Base-by-base conservation (phyloP, 2,329 filamentous ascomycete species). In the Verticillium nonalfalfae region DNA sequence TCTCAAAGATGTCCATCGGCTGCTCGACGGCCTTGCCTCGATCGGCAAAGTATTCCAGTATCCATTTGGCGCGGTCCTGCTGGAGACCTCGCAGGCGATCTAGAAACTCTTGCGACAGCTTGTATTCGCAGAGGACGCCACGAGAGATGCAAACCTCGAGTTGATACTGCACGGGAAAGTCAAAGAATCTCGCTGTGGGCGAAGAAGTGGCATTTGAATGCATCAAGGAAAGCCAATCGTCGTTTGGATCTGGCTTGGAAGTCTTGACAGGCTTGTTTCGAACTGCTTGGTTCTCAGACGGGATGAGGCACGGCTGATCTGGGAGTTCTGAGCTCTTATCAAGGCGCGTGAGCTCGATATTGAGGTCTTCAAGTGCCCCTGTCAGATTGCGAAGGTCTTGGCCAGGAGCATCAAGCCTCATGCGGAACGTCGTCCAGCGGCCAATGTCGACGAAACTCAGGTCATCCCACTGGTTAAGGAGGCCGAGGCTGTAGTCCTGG, bases 121-220 rank as follows among this genome's bases (percentile, higher is more conserved):
- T 90, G 70, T 91, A 85, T 72, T 97, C 94, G 59, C 88, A 89
- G 13, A 99, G 76, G 31, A 86, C 80, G 0, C 88, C 87, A 34
- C 89, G 85, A 0, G 93, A 96, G n/a, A 98, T 81, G 71, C 94
- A 98, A 0, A 92, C 93, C 72, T 99, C 94, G 0, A 99, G 83
- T 71, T 97, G 93, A 70, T 98, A 99, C 15, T 91, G 85, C 1
- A 97, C 85, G 1, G 86, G 76, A 64, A 93, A 97, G 0, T 85
- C 77, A 4, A 94, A 78, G 60, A 1, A 56, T 7, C 18, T 31
- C 26, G 26, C 26, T 4, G 45, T 31, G 11, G 61, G 34, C 2
- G 52, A 54, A 1, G 68, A 63, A 33, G 72, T 68, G 34, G 76
- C 71, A 11, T 31, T 31, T 13, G 40, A 14, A 18, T 50, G 38